Evolutionary conservation across 2,329 filamentous ascomycete genomes (phyloP).

Genomic region (Decorospora gaudefroyi): DNA sequence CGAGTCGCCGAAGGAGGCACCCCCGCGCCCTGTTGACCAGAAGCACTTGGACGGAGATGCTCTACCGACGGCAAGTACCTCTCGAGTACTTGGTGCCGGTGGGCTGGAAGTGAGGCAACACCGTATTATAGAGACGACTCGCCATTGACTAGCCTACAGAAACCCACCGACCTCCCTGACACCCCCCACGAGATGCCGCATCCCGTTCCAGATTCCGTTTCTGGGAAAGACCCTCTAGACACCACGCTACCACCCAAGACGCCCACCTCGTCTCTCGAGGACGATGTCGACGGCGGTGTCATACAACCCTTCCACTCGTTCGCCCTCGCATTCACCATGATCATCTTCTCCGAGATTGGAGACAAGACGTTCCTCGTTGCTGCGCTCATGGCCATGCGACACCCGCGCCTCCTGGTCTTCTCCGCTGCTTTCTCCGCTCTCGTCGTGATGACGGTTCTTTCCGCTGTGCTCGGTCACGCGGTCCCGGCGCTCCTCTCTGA

Average conservation of each 20-base stretch:
- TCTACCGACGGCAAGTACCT: conserved; percentile 12
- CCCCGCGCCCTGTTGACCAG: conserved; percentile 79
- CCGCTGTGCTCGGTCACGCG: conserved; percentile 87
- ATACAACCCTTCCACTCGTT: conserved; percentile 87
- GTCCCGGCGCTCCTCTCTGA: conserved; percentile 90
- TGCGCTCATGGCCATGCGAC: conserved; percentile 98
- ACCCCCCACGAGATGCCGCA: conserved; percentile 75
- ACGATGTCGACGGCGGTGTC: conserved; percentile 61
- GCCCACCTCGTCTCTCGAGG: conserved; percentile 35
- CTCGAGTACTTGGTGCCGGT: conserved; percentile 42
- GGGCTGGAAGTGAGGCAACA: conserved; percentile 43
- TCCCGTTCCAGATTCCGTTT: conserved; percentile 66
- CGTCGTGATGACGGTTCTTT: conserved; percentile 92
- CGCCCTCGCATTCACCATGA: conserved; percentile 92
- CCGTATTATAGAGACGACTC: neutral
- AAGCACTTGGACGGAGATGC: conserved; percentile 56
- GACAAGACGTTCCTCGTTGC: conserved; percentile 99
- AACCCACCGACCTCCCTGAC: conserved; percentile 78
- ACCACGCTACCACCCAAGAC: conserved; percentile 34
- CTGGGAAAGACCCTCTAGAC: conserved; percentile 63
- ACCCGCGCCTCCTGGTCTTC: conserved; percentile 90
- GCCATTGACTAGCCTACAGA: conserved; percentile 55
- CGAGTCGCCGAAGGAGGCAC: conserved; percentile 81
- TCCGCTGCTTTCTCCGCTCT: conserved; percentile 91
- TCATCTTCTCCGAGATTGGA: conserved; percentile 92